Base-by-base conservation (phyloP, 1,139 yeast species). In the Candida freyschussii region DNA sequence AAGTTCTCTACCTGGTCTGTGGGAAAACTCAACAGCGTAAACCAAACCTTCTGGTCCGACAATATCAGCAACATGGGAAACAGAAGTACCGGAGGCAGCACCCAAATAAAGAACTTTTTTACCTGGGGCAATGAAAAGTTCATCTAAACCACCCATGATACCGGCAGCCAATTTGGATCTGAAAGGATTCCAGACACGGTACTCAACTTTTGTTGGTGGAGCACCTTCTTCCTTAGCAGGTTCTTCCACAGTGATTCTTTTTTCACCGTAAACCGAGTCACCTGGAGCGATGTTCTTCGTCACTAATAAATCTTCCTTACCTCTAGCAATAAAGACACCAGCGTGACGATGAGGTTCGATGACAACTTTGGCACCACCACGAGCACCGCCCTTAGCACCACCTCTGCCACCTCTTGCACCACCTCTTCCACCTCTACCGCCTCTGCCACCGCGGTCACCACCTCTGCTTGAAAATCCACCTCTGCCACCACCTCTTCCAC, bases 171-270 rank as follows among this genome's bases (percentile, higher is more conserved):
- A 74, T 78, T 91, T 91, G 47, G 97, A 91, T 81, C 98, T 82
- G 82, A 91, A 91, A 48, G 98, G 98, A 69, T 91, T 91, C 99
- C 99, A 91, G 50, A 91, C 98, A 77, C 98, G 89, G 79, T 91
- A 91, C 71, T 91, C 98, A 44, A 78, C 75, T 75, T 91, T 91
- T 59, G 96, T 87, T 48, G 96, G 82, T 49, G 95, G 93, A 38
- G 71, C 82, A 57, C 82, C 82, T 57, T 83, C 95, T 58, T 80
- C 94, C 57, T 70, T 76, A 39, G 87, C 74, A 50, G 96, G 94
- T 60, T 84, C 96, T 62, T 93, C 98, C 43, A 91, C 76, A 36
- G 94, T 68, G 45, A 91, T 74, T 72, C 98, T 78, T 79, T 91
- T 91, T 72, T 91, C 98, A 57, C 97, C 96, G 68, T 91, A 91